phyloP scores from a whole-genome alignment of 192 early-diverging fungal genomes.

The Chytriomyces sp. region DNA sequence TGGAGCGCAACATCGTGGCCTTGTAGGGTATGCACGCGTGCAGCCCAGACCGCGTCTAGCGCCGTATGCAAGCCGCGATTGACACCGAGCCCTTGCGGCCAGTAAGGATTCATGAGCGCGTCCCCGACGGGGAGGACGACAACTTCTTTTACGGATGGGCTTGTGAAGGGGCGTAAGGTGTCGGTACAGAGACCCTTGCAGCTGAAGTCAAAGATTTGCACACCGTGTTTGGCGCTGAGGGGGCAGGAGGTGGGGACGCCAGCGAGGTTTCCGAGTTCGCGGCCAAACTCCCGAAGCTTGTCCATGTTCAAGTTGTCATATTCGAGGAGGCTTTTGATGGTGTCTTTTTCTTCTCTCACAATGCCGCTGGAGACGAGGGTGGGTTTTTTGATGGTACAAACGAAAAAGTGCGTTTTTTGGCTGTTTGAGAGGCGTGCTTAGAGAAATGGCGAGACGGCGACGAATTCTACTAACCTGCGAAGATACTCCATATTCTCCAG shows the following conservation, averaged over 20 bases:
- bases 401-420: constrained; percentile 46
- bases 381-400: constrained; percentile 31
- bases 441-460: no score
- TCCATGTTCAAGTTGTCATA: constrained; percentile 42
- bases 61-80: constrained; percentile 50
- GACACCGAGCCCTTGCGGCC: constrained; percentile 53
- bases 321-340: constrained; percentile 31
- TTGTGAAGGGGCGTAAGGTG: constrained; percentile 3
- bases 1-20: background rate
- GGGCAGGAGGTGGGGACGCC: constrained; percentile 35
- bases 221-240: constrained; percentile 39
- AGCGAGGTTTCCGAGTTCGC: constrained; percentile 23
- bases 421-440: no score
- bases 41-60: constrained; percentile 41
- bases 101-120: constrained; percentile 49
- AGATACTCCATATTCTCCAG: constrained; percentile 53
- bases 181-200: constrained; percentile 37
- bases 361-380: constrained; percentile 30
- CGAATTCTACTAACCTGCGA: no score
- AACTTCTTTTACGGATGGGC: background rate
- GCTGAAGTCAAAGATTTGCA: constrained; percentile 53
- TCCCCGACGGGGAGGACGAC: constrained; percentile 45
- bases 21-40: constrained; percentile 11
- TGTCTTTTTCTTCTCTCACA: constrained; percentile 19
- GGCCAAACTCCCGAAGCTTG: constrained; percentile 32